Conservation (phyloP, 306 rosid genomes). For the Vachellia collinsii region DNA sequence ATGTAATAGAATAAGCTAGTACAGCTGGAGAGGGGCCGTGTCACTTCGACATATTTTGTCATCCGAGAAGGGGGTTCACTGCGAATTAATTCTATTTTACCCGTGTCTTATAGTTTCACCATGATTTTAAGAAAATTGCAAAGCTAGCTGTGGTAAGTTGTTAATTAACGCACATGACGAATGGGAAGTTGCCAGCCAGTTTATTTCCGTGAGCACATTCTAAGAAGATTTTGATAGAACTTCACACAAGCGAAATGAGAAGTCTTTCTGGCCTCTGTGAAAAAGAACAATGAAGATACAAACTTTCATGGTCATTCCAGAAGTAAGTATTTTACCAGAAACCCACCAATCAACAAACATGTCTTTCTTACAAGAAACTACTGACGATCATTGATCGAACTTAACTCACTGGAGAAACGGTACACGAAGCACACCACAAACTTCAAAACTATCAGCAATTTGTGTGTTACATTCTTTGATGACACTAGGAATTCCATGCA, state of each 20-base stretch:
- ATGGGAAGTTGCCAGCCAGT: neutral
- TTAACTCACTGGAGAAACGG: neutral
- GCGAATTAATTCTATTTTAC: neutral
- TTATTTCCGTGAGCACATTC: neutral
- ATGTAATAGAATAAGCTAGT: neutral
- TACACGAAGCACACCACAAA: neutral
- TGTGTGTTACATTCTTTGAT: conserved; percentile 7
- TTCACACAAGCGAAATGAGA: neutral
- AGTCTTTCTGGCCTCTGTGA: neutral
- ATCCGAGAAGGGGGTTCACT: neutral
- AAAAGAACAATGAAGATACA: neutral
- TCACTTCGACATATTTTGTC: neutral
- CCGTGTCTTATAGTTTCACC: neutral
- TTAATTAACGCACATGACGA: conserved; percentile 24
- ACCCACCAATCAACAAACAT: neutral
- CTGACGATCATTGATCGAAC: too few species aligned
- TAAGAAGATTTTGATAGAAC: neutral
- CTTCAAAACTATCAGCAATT: too few species aligned
- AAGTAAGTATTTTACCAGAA: neutral
- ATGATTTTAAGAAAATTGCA: neutral
- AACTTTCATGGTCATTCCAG: neutral
- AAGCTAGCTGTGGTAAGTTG: conserved; percentile 6
- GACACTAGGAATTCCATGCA: conserved; percentile 1
- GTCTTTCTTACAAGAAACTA: neutral
- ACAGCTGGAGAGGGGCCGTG: neutral